Conservation (phyloP, 2,329 filamentous ascomycete genomes). For the Nectriaceae sp. region DNA sequence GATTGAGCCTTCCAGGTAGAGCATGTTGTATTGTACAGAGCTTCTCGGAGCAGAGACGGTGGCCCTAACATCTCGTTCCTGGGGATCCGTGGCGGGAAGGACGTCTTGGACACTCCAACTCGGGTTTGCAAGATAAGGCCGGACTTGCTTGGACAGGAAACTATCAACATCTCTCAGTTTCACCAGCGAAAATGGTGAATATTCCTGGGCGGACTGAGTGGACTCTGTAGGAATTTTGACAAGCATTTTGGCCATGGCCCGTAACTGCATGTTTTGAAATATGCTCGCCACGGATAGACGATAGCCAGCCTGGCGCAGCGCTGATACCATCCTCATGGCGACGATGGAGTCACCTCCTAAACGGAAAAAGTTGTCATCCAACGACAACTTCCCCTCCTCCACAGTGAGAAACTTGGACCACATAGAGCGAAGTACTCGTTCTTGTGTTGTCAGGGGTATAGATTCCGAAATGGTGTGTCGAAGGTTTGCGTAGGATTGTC, state of each 20-base stretch:
- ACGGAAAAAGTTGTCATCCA: no score
- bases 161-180: constrained; percentile 12
- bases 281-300: constrained; percentile 28
- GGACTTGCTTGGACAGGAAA: constrained; percentile 17
- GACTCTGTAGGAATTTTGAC: constrained; percentile 9
- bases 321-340: constrained; percentile 31
- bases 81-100: constrained; percentile 22
- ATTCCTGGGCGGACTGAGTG: constrained; percentile 10
- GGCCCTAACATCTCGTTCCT: constrained; percentile 22
- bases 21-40: constrained; percentile 31
- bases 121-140: constrained; percentile 17
- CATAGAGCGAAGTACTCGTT: no score
- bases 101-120: constrained; percentile 25
- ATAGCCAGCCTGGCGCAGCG: constrained; percentile 23
- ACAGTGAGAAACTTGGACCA: no score
- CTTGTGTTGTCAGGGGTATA: no score
- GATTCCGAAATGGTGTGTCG: no score
- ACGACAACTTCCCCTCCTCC: no score
- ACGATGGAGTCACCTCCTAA: no score
- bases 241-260: constrained; percentile 22
- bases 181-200: constrained; percentile 23
- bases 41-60: constrained; percentile 23
- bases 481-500: no score
- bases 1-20: constrained; percentile 27
- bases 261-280: constrained; percentile 30